Evolutionary conservation across 2,329 filamentous ascomycete genomes (phyloP), one percentile per base, ranked within the genome.

Genomic region (Sphaerulina musiva): DNA sequence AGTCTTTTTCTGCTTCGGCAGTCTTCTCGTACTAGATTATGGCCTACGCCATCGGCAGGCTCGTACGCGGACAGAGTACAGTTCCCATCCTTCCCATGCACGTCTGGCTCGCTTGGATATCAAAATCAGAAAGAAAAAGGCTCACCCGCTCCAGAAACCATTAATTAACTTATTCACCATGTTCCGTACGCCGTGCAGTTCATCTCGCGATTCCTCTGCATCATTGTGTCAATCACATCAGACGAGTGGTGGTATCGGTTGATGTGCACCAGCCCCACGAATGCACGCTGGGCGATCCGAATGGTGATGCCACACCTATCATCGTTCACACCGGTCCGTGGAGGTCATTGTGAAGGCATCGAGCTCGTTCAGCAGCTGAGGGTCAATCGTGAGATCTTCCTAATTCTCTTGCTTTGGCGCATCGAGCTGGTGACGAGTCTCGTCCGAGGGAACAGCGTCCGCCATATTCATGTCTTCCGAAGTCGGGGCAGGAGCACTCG

Each of bases 371-470:
- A 48, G 46, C 48, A 44, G 41, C 48, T 45, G 41, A 39, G 48
- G 23, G 23, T 46, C 36, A 29, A 40, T 6, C 45, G 41, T 14
- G 26, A 45, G 42, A 10, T 20, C 10, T 11, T 51, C 41, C 48
- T 51, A 51, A 17, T 41, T 11, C 1, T 46, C 48, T 40, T 51
- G 41, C 44, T 55, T 51, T 31, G 38, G 49, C 36, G 50, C 54
- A 8, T 49, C 54, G 29, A 48, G n/a, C 40, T 46, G 46, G 32
- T 46, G 17, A 10, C n/a, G 17, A 48, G 41, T 51, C 34, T 44
- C 54, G 7, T 9, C 54, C 4, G 31, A n/a, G 26, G 39, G 20
- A 31, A 40, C 32, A 10, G 49, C 31, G 4, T 53, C 46, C 38
- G 41, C 36, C 46, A 48, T 45, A 10, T 53, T 42, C 12, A 44